Evolutionary conservation across 2,329 filamentous ascomycete genomes (phyloP).

Genomic region (Ophiostoma quercus): DNA sequence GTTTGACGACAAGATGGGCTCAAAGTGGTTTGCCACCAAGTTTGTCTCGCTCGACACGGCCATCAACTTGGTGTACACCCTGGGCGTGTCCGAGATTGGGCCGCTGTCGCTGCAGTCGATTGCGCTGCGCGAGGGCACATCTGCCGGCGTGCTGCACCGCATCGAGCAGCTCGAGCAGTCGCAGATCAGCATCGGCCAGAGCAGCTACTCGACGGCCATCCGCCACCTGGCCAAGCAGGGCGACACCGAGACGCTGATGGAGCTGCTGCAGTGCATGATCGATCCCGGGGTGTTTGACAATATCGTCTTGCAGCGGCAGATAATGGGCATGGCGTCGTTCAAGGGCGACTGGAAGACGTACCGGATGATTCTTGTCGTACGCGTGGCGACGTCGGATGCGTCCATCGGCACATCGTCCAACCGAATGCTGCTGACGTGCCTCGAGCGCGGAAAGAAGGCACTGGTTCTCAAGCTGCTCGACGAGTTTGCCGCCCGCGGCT

Average conservation of each 20-base stretch:
- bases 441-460: slow-evolving; percentile 29
- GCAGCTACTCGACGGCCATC: slow-evolving; percentile 61
- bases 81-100: slow-evolving; percentile 68
- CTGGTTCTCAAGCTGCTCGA: slow-evolving; percentile 36
- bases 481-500: slow-evolving; percentile 36
- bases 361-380: slow-evolving; percentile 43
- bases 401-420: slow-evolving; percentile 34
- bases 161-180: slow-evolving; percentile 57
- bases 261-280: slow-evolving; percentile 46
- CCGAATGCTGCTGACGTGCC: slow-evolving; percentile 32
- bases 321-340: slow-evolving; percentile 36
- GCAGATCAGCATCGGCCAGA: slow-evolving; percentile 58
- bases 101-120: slow-evolving; percentile 73
- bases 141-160: slow-evolving; percentile 51
- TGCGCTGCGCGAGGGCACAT: slow-evolving; percentile 57
- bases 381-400: slow-evolving; percentile 34
- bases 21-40: slow-evolving; percentile 70
- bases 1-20: slow-evolving; percentile 65
- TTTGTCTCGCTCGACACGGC: slow-evolving; percentile 69
- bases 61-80: slow-evolving; percentile 61
- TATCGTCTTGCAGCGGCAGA: slow-evolving; percentile 36
- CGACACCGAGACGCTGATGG: slow-evolving; percentile 46
- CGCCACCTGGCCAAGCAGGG: slow-evolving; percentile 56
- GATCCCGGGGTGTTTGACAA: slow-evolving; percentile 55
- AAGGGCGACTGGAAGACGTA: slow-evolving; percentile 41